Base-by-base conservation (phyloP, 2,329 filamentous ascomycete genomes). In the Septoria petroselini region DNA sequence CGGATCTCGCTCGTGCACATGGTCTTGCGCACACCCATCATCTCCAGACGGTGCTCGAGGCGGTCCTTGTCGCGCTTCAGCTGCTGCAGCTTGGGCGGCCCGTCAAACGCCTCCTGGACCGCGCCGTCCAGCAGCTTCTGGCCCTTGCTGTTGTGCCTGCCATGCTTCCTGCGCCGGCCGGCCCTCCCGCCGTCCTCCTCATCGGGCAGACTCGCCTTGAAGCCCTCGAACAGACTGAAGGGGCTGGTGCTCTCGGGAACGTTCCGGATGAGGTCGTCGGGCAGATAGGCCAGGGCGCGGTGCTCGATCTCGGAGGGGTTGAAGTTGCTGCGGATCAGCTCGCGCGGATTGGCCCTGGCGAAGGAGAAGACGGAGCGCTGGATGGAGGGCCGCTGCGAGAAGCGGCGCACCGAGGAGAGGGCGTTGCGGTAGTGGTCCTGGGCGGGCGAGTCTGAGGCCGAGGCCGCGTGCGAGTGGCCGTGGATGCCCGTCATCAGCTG, bases 1-100 rank as follows among this genome's bases (percentile, higher is more conserved):
- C 84, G 83, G 52, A 98, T 97, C 70, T 98, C 93, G 56, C 88
- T 87, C 63, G 89, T 93, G 60, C 91, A 91, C 91, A 98, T 96
- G 65, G 93, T 95, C 71, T 98, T 98, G 52, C 93, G 82, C 55
- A 97, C 83, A 3, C 85, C 81, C 73, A 97, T 83, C 81, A 96
- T 88, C 65, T 97, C 90, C 60, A 98, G 76, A 59, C 88, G 82
- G 68, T 94, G 90, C 73, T 86, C 84, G 73, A 96, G 78, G 46
- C 80, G 76, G 35, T 85, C 80, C 68, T 88, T 88, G 60, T 95
- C 89, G 66, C 85, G 87, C 69, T 86, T 88, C 58, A 97, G 71
- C 59, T 84, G 85, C 39, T 78, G 77, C 63, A 95, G 74, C 19
- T 83, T 79, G 29, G 87, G 82, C 14, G 85, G 82, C 17, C 77